Base-by-base conservation (phyloP, 257 asterid genomes). In the Fraxinus americana region DNA sequence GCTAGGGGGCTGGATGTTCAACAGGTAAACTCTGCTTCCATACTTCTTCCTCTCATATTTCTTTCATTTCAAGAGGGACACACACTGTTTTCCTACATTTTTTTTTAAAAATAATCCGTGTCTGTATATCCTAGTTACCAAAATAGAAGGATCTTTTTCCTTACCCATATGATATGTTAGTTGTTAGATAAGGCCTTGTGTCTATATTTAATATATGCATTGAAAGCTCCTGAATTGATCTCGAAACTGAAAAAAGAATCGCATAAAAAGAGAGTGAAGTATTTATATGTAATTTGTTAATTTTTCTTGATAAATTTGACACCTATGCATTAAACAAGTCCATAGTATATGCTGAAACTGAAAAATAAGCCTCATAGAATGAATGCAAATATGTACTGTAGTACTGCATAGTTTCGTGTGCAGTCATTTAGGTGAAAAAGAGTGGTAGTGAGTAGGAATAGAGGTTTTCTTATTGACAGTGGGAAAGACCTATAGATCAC, bases 1-100 rank as follows among this genome's bases (percentile, higher is more conserved):
- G 99, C 99, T 12, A 86, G 99, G 84, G 98, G 99, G 21, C 77
- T 96, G 81, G 99, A 93, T 86, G 99, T 96, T 86, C 98, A 93
- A 86, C 98, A 93, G 97, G 99, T 88, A 87, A 77, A 75, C 45
- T 72, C 65, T 57, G 10, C 72, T 32, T 63, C 66, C 66, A 4
- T 68, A 6, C 66, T 7, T 34, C 57, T 63, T 4, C n/a, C 69
- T 63, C 36, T 13, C 17, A 9, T 25, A 23, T 63, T 63, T 63
- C 69, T 27, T 25, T 63, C 32, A 23, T 63, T 63, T 63, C 7
- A 27, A 63, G 69, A 25, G 36, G 69, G 13, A 27, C 35, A 61
- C 25, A 61, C 14, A 23, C 68, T 4, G n/a, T 63, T 48, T 48
- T 16, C 59, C 57, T 13, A 13, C n/a, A 41, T 9, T 12, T 45